Base-by-base conservation (phyloP, 2,329 filamentous ascomycete species). In the Aspergillus floridensis region DNA sequence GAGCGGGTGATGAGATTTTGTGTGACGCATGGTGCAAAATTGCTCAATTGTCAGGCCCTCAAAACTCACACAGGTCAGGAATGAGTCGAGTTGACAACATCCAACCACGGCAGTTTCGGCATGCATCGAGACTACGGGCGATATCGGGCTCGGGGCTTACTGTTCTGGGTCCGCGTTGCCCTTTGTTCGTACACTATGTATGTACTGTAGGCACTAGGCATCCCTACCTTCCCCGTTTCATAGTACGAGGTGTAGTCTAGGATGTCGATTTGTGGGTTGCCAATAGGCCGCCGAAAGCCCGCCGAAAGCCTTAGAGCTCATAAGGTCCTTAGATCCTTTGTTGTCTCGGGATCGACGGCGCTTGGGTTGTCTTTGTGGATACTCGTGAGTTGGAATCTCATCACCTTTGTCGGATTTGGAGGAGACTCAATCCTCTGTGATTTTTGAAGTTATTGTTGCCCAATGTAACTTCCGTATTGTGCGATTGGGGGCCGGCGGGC, bases 21-120 rank as follows among this genome's bases (percentile, higher is more conserved):
- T 55, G 41, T 35, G 32, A 55, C 53, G 53, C 53, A 44, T 32
- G 32, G n/a, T 12, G 41, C 53, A 55, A 55, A 48, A 55, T 55
- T 47, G 41, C 53, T 55, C 14, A 32, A 16, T 35, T 26, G 24
- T 5, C 51, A 53, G 22, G 41, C 21, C 11, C 14, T 16, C 16
- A 29, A 14, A 8, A 29, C 26, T 19, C 35, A 44, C 35, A 47
- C 52, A 19, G 52, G 35, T 46, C 24, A 54, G 44, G 52, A 22
- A 22, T 22, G 22, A 22, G 22, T 22, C 22, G 22, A 54, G 35
- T 35, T 35, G 46, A 52, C 32, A 52, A 47, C 53, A 46, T 55
- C 52, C 52, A 31, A 55, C 41, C 41, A 38, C 53, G 53, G 53
- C 53, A 35, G 41, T 10, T 55, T 46, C 53, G 53, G 53, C 53